phyloP scores from a whole-genome alignment of 2,329 filamentous ascomycete genomes.

The Hypoxylon sp. region DNA sequence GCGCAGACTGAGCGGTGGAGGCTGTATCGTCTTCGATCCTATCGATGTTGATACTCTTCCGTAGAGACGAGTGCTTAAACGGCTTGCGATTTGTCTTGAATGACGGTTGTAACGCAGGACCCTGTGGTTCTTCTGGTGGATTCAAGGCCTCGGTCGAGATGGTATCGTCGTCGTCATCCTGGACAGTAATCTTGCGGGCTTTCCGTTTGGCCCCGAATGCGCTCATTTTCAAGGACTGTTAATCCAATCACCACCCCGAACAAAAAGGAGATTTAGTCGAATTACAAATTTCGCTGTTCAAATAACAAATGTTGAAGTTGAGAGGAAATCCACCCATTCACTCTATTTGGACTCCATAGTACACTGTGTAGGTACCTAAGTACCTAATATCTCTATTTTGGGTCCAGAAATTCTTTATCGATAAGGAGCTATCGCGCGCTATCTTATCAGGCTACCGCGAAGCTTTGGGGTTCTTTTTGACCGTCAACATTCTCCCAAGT shows the following conservation, averaged over 20 bases:
- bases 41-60: conserved; percentile 68
- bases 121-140: conserved; percentile 52
- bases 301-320: conserved; percentile 4
- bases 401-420: conserved; percentile 45
- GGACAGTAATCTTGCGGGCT: conserved; percentile 80
- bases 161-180: conserved; percentile 67
- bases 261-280: not conserved
- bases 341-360: too few species aligned
- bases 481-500: conserved; percentile 27
- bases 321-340: conserved; percentile 5
- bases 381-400: conserved; percentile 1
- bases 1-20: conserved; percentile 36
- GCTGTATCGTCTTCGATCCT: conserved; percentile 60
- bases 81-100: conserved; percentile 66
- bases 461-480: conserved; percentile 32
- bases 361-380: conserved; percentile 20
- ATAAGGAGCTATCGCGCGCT: conserved; percentile 43
- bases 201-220: conserved; percentile 74
- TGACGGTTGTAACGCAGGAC: conserved; percentile 56
- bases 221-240: conserved; percentile 61
- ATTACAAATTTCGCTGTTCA: not conserved
- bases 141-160: conserved; percentile 46
- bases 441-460: conserved; percentile 46
- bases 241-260: not conserved
- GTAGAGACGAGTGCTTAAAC: conserved; percentile 70